Conservation (phyloP, 768 basidiomycete species). For the Leccinum subgranulosum region DNA sequence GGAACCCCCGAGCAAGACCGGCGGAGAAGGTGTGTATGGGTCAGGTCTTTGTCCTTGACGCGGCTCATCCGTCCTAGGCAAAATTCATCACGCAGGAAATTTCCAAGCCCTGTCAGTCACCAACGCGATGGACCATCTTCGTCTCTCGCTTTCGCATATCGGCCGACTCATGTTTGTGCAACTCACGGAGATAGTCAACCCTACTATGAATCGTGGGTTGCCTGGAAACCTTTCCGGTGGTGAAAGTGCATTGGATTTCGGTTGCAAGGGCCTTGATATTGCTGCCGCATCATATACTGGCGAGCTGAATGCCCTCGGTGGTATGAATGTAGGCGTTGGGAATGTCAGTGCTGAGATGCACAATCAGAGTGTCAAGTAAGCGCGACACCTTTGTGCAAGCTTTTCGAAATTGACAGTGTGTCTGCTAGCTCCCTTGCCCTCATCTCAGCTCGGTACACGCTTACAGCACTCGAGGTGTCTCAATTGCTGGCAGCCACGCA, state of each 20-base stretch:
- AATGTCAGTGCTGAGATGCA: slow-evolving; percentile 90
- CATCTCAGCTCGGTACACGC: slow-evolving; percentile 77
- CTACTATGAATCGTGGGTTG: slow-evolving; percentile 67
- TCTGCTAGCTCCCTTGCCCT: slow-evolving; percentile 69
- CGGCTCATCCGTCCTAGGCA: slow-evolving; percentile 29
- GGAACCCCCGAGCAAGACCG: slow-evolving; percentile 69
- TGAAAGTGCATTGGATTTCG: slow-evolving; percentile 80
- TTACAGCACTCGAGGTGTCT: slow-evolving; percentile 75
- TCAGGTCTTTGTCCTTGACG: neutral
- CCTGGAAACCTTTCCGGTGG: slow-evolving; percentile 78
- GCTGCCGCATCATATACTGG: slow-evolving; percentile 77
- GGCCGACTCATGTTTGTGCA: slow-evolving; percentile 71
- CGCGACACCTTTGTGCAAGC: slow-evolving; percentile 1
- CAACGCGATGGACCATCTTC: slow-evolving; percentile 86
- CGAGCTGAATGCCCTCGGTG: slow-evolving; percentile 73
- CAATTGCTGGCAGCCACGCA: slow-evolving; percentile 73
- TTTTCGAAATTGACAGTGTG: neutral
- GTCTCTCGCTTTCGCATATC: slow-evolving; percentile 65
- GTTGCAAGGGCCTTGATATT: slow-evolving; percentile 82
- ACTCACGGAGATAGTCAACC: slow-evolving; percentile 55
- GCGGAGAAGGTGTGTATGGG: slow-evolving; percentile 16
- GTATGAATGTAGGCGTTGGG: slow-evolving; percentile 77
- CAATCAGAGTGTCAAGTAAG: slow-evolving; percentile 88
- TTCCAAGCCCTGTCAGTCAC: slow-evolving; percentile 88
- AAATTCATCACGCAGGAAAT: slow-evolving; percentile 80